Evolutionary conservation across 2,329 filamentous ascomycete species (phyloP).

Genomic region (Epichloe baconii): DNA sequence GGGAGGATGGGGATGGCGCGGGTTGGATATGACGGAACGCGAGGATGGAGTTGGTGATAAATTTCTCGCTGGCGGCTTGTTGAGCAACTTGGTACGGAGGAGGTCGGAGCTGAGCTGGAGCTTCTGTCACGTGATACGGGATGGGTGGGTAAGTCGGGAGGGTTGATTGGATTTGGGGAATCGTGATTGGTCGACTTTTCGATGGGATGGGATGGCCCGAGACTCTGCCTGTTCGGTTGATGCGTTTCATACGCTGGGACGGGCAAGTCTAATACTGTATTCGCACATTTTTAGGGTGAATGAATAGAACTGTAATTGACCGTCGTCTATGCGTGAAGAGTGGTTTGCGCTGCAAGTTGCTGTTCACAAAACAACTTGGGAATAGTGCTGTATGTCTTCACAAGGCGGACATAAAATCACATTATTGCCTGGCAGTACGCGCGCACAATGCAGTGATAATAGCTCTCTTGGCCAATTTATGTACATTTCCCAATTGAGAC

Average conservation of each 20-base stretch:
- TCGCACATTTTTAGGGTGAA: no score
- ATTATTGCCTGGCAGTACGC: not conserved
- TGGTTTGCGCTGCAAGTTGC: no score
- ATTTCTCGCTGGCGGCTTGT: slow-evolving; percentile 27
- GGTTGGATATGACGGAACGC: not conserved
- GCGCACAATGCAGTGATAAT: not conserved
- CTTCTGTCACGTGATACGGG: slow-evolving; percentile 7
- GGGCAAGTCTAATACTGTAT: no score
- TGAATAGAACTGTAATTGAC: no score
- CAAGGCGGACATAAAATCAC: not conserved
- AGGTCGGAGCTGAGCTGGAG: slow-evolving; percentile 16
- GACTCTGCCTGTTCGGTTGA: no score
- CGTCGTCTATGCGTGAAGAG: no score
- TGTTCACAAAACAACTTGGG: not conserved
- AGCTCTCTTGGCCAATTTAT: not conserved
- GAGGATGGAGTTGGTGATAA: slow-evolving; percentile 24
- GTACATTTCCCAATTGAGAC: not conserved
- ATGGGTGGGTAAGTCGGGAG: not conserved
- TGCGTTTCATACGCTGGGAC: no score
- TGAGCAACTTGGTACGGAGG: slow-evolving; percentile 11
- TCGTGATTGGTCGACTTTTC: slow-evolving; percentile 3
- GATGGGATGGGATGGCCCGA: not conserved
- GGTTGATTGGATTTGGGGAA: not conserved
- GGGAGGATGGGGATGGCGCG: not conserved
- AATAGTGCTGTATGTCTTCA: not conserved